Evolutionary conservation across 192 early-diverging fungal species (phyloP), one percentile per base, ranked within the genome.

Genomic region (Helicostylum pulchrum): DNA sequence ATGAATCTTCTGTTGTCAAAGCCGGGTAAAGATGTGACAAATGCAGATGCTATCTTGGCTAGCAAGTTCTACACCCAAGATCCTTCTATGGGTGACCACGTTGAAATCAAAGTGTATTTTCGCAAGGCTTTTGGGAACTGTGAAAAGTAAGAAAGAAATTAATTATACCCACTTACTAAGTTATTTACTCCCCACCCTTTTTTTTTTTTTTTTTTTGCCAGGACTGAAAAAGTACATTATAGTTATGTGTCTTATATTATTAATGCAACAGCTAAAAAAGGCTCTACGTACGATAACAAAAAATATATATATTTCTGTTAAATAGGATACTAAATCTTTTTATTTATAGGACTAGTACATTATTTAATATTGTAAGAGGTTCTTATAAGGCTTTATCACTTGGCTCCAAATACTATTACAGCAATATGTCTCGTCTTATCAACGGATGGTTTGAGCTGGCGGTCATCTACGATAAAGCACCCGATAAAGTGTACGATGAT

Each of bases 391-490:
- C 36, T 6, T 39, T 39, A 4, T 39, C 36, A 4, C 9, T 9
- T 39, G 91, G 95, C 9, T 80, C 88, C 2, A 81, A 86, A 46
- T 96, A 90, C 56, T 83, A 94, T 43, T 94, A 91, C 70, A 87
- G 94, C 65, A 88, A 89, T 5, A 64, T 97, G 64, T 93, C 95
- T 7, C 77, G 90, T 6, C 73, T 97, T 14, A 70, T 97, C 59
- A 96, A 93, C 0, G 71, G 91, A 5, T 97, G 93, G 93, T 72
- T 97, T 10, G 87, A 92, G 39, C 73, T 89, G 65, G 91, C 26
- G 2, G 26, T 26, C 2, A 26, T 26, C 0, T 26, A 26, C 26
- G 26, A 26, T 0, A 26, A 26, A 26, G 26, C 26, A 0, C 2
- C 26, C 26, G 26, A 26, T 26, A 26, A 26, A 26, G 2, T 26